Conservation (phyloP, 2,329 filamentous ascomycete species). For the Aspergillus texensis region DNA sequence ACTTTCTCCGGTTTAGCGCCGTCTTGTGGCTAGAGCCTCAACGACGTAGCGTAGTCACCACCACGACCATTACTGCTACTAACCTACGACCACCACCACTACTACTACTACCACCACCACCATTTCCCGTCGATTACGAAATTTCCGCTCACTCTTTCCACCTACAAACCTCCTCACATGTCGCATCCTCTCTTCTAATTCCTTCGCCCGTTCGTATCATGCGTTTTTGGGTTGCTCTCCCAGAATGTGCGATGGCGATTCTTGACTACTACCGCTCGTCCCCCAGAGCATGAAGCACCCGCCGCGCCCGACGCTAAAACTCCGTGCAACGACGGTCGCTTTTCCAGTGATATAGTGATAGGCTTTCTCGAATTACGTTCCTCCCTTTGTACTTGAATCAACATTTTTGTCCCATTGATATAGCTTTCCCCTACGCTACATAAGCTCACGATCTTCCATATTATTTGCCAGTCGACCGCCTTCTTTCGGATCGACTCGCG, state of each 20-base stretch:
- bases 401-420: slow-evolving; percentile 2
- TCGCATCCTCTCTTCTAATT: not conserved
- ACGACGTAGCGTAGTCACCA: slow-evolving; percentile 14
- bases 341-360: slow-evolving; percentile 12
- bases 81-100: not conserved
- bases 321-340: slow-evolving; percentile 15
- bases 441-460: not conserved
- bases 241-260: slow-evolving; percentile 28
- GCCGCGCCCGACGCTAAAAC: slow-evolving; percentile 26
- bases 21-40: slow-evolving; percentile 21
- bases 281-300: slow-evolving; percentile 27
- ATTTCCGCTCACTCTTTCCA: not conserved
- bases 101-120: slow-evolving; percentile 1
- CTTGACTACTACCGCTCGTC: slow-evolving; percentile 22
- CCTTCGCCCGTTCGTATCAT: slow-evolving; percentile 9
- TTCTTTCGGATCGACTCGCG: not conserved
- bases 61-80: slow-evolving; percentile 4
- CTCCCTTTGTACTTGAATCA: slow-evolving; percentile 1
- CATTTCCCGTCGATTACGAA: slow-evolving; percentile 1
- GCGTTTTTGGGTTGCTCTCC: slow-evolving; percentile 15
- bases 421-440: slow-evolving; percentile 1
- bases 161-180: not conserved
- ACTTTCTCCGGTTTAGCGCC: slow-evolving; percentile 19
- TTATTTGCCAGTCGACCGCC: not conserved
- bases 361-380: not conserved